A percentile compares a stretch with the other conserved stretches of the same genome.
These are phyloP conservation scores for Aschersonia sp. DNA, from an alignment of 2,329 filamentous ascomycete genomes.

Conservation along the genomic window DNA sequence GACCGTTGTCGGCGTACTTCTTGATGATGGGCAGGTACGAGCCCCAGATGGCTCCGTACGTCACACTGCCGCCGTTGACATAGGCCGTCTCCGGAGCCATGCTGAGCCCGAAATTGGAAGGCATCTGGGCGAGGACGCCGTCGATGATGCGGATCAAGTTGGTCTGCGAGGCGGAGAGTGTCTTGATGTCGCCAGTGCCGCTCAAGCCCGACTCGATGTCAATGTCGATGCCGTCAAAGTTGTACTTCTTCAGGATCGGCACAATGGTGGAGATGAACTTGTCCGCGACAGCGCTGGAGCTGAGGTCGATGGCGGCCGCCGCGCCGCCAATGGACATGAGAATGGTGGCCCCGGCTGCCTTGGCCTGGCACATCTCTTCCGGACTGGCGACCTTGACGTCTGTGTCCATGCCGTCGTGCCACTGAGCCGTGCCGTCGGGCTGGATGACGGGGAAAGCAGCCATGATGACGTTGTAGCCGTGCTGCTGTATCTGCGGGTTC, in stretches of 20 bases:
- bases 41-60: conserved; percentile 19
- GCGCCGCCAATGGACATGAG: conserved; percentile 20
- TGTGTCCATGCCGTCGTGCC: conserved; percentile 18
- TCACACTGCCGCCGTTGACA: conserved; percentile 17
- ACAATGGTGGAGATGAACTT: conserved; percentile 19
- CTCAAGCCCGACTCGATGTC: conserved; percentile 18
- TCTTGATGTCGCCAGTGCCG: conserved; percentile 15
- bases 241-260: conserved; percentile 18
- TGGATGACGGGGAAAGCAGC: conserved; percentile 20
- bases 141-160: conserved; percentile 22
- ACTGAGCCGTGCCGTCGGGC: conserved; percentile 16
- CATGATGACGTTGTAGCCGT: conserved; percentile 20
- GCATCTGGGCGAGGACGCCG: conserved; percentile 27
- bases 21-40: conserved; percentile 21
- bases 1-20: conserved; percentile 20
- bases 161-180: conserved; percentile 15
- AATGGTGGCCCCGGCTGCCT: conserved; percentile 17
- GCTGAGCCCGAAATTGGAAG: conserved; percentile 43
- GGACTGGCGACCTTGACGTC: conserved; percentile 15
- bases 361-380: conserved; percentile 18
- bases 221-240: conserved; percentile 22
- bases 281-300: conserved; percentile 16
- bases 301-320: conserved; percentile 17
- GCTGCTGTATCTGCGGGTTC: conserved; percentile 12
- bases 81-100: conserved; percentile 25